Base-by-base conservation (phyloP, 148 eudicot species). In the Spergularia bocconei region DNA sequence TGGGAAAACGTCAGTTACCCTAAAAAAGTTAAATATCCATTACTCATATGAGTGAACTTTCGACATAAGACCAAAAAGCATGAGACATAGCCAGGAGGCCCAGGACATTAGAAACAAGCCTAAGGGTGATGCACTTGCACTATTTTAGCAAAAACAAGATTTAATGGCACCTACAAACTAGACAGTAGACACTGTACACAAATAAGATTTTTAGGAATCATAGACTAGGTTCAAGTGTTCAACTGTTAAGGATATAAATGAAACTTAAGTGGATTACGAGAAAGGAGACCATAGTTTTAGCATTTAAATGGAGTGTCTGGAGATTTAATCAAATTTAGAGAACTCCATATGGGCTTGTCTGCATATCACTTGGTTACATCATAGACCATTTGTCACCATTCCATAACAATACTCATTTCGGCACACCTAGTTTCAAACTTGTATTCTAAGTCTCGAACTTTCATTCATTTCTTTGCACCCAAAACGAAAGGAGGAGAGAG, bases 311-410 rank as follows among this genome's bases (percentile, higher is more conserved):
- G 23, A 62, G 62, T 53, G 77, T n/a, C 47, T 19, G 55, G 61
- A 63, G 77, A 64, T 64, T n/a, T 54, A 5, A 52, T 21, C 67
- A 59, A 72, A 38, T 25, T 72, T 41, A n/a, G 48, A 11, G 52
- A 75, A 38, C 20, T 11, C 59, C 70, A 77, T 71, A 77, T 38
- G 80, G 44, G 61, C 23, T 62, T 70, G 80, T 77, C 70, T 52
- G 70, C 80, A 51, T 67, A 44, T 54, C 44, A 63, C 16, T 54
- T 52, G 69, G 51, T 51, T 29, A 29, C 77, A 63, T 74, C 29
- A 63, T 17, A 25, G 70, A 0, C 48, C 48, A 6, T 29, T 29
- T 29, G 36, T 2, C 36, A 29, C 74, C 69, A 62, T 54, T n/a
- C 44, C 70, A 54, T 77, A 62, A 69, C 47, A 12, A 63, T 8